Evolutionary conservation across 345 rosid species (phyloP).

Genomic region (Lepidium aucheri): DNA sequence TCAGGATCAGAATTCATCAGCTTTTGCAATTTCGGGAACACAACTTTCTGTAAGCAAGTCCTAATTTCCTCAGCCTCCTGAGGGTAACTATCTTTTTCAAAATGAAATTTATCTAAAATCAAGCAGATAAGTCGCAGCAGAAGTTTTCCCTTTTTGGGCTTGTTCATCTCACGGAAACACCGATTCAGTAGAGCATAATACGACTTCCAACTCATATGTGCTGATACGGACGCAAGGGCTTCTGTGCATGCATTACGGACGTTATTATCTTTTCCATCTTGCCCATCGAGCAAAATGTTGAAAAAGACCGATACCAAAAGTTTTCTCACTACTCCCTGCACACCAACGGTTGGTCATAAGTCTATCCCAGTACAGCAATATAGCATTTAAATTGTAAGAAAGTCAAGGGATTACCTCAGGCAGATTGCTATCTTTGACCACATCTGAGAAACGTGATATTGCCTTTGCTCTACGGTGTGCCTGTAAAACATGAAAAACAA

Average conservation of each 20-base stretch:
- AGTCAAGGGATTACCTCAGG: constrained; percentile 42
- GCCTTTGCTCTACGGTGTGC: constrained; percentile 75
- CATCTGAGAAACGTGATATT: constrained; percentile 48
- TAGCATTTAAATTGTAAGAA: no score
- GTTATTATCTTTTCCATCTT: constrained; percentile 63
- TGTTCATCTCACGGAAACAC: constrained; percentile 64
- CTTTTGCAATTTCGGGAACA: constrained; percentile 69
- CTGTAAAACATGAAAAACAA: constrained; percentile 36
- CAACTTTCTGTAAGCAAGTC: constrained; percentile 45
- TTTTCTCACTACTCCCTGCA: constrained; percentile 65
- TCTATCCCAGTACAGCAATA: neutral
- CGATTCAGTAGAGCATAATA: constrained; percentile 58
- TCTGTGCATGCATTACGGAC: constrained; percentile 59
- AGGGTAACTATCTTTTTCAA: constrained; percentile 28
- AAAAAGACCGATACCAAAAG: constrained; percentile 73
- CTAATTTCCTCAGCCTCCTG: constrained; percentile 29
- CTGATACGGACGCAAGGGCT: constrained; percentile 70
- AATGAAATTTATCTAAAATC: constrained; percentile 75
- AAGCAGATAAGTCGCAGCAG: constrained; percentile 59
- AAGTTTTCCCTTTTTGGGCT: constrained; percentile 56
- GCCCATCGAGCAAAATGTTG: constrained; percentile 68
- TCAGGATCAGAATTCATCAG: constrained; percentile 53
- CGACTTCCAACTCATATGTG: constrained; percentile 68
- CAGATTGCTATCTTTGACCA: constrained; percentile 35
- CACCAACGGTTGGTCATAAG: constrained; percentile 6